A percentile compares a stretch with the other conserved stretches of the same genome.
phyloP scores from a whole-genome alignment of 352 stramenopile species.

The Phytophthora lateralis region DNA sequence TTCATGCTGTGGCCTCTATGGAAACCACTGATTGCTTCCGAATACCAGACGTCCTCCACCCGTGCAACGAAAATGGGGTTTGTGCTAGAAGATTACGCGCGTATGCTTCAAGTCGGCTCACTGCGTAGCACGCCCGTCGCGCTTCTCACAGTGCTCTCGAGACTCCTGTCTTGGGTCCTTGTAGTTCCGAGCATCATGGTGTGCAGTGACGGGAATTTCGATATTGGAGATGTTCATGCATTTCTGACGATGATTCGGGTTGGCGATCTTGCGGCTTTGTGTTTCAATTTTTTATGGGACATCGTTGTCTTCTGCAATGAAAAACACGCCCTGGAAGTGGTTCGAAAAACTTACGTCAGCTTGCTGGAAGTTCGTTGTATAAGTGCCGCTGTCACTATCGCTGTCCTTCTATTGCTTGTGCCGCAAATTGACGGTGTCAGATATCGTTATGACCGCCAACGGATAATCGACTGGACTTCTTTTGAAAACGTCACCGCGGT shows the following conservation, averaged over 20 bases:
- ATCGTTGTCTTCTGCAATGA: slow-evolving; percentile 34
- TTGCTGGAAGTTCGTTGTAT: slow-evolving; percentile 41
- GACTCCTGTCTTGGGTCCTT: slow-evolving; percentile 57
- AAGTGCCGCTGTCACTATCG: slow-evolving; percentile 4
- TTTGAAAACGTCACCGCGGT: slow-evolving; percentile 26
- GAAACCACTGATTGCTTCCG: slow-evolving; percentile 24
- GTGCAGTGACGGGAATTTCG: slow-evolving; percentile 32
- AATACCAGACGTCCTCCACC: slow-evolving; percentile 25
- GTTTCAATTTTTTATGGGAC: slow-evolving; percentile 48
- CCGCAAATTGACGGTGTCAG: slow-evolving; percentile 12
- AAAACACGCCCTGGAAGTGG: slow-evolving; percentile 26
- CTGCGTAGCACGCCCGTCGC: slow-evolving; percentile 43
- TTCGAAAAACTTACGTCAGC: slow-evolving; percentile 40
- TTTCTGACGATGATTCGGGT: slow-evolving; percentile 44
- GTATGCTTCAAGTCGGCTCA: slow-evolving; percentile 43
- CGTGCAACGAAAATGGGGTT: slow-evolving; percentile 41
- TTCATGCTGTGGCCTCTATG: slow-evolving; percentile 39
- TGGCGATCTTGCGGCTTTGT: slow-evolving; percentile 43
- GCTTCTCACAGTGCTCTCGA: slow-evolving; percentile 41
- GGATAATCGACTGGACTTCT: slow-evolving; percentile 21
- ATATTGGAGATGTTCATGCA: slow-evolving; percentile 32
- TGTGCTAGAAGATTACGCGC: slow-evolving; percentile 37
- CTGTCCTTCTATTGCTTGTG: slow-evolving; percentile 6
- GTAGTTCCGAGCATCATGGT: slow-evolving; percentile 45
- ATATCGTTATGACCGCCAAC: slow-evolving; percentile 21